phyloP scores from a whole-genome alignment of 805 yeast genomes.

The fission yeast (Schizosaccharomyces pombe) region DNA sequence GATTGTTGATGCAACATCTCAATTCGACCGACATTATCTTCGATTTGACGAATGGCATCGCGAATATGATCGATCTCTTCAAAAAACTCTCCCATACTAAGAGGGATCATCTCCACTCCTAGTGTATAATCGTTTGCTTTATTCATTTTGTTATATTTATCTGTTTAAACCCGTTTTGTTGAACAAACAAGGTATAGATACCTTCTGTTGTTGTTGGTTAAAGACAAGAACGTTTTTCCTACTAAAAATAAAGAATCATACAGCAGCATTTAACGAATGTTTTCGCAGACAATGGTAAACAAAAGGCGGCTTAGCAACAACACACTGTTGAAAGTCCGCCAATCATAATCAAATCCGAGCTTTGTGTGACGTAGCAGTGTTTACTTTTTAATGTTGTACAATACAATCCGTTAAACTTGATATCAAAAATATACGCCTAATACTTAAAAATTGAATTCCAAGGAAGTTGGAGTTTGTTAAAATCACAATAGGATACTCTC shows the following conservation, averaged over 20 bases:
- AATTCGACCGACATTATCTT: conserved; percentile 41
- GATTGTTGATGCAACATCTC: conserved; percentile 48
- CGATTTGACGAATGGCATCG: conserved; percentile 44
- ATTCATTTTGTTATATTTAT: not conserved
- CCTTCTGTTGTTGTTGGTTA: not conserved
- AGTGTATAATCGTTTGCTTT: not conserved
- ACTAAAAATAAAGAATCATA: not conserved
- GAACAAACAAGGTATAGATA: not conserved
- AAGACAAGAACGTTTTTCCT: not conserved
- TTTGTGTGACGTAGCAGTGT: too few relatives aligned
- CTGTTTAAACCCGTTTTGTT: not conserved
- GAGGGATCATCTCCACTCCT: not conserved
- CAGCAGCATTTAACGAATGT: too few relatives aligned
- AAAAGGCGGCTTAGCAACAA: too few relatives aligned
- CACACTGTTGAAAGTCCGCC: too few relatives aligned
- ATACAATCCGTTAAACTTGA: too few relatives aligned
- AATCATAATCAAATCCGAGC: too few relatives aligned
- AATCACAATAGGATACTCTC: too few relatives aligned
- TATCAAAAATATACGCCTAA: too few relatives aligned
- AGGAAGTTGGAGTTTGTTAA: too few relatives aligned
- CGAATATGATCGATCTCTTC: conserved; percentile 44
- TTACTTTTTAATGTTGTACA: too few relatives aligned
- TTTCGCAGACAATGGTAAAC: too few relatives aligned
- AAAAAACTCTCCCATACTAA: conserved; percentile 24
- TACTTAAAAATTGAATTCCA: too few relatives aligned